A percentile compares a stretch with the other conserved stretches of the same genome.
These are phyloP conservation scores for Nyssa sinensis DNA, from an alignment of 148 eudicot species.

Conservation along the genomic window DNA sequence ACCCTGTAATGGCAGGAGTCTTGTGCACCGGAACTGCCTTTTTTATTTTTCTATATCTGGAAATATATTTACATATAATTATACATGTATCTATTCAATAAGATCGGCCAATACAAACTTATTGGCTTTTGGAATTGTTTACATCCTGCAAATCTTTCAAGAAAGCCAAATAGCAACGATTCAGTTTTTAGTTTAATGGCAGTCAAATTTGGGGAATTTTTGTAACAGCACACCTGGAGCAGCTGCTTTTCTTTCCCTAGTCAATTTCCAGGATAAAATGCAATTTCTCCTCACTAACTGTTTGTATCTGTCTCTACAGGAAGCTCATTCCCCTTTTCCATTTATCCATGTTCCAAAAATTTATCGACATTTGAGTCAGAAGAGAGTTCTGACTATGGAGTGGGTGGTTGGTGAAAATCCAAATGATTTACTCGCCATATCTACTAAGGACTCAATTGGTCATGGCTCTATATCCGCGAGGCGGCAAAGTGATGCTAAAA, in stretches of 20 bases:
- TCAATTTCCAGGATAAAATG: not conserved
- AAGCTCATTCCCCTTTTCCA: constrained; percentile 75
- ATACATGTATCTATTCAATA: not conserved
- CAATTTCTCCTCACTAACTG: constrained; percentile 11
- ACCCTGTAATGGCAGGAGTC: too few species aligned
- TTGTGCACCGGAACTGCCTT: too few species aligned
- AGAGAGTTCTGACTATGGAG: constrained; percentile 87
- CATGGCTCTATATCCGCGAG: constrained; percentile 34
- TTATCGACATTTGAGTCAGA: constrained; percentile 59
- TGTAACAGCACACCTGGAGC: not conserved
- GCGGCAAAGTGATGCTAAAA: constrained; percentile 61
- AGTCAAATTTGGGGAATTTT: not conserved
- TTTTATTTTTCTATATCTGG: too few species aligned
- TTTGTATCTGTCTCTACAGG: constrained; percentile 45
- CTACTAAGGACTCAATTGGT: constrained; percentile 38
- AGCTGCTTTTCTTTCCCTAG: not conserved
- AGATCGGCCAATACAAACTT: not conserved
- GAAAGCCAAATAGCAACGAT: not conserved
- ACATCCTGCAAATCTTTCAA: not conserved
- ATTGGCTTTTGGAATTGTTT: not conserved
- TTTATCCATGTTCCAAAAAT: constrained; percentile 84
- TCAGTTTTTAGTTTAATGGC: not conserved
- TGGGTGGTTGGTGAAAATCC: constrained; percentile 96
- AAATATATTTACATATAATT: not conserved
- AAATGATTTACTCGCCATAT: constrained; percentile 55